Evolutionary conservation across 306 rosid genomes (phyloP).

Genomic region (Parietaria judaica): DNA sequence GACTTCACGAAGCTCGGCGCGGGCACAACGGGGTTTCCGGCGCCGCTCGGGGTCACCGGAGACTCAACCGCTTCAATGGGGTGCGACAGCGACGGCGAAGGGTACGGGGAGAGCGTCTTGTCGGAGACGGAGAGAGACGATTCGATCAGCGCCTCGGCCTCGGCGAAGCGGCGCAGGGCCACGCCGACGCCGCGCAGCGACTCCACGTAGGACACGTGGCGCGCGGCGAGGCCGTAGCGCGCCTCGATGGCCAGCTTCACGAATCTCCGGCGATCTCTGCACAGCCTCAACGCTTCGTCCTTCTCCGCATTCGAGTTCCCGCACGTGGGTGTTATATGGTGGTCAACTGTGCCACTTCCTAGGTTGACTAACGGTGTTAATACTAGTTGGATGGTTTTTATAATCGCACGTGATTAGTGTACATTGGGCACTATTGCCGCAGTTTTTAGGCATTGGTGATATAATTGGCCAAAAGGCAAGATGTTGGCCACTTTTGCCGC

Average conservation of each 20-base stretch:
- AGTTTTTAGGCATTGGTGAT: no score
- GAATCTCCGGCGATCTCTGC: slow-evolving; percentile 68
- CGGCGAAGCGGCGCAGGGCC: slow-evolving; percentile 75
- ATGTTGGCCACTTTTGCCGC: no score
- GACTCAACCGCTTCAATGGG: slow-evolving; percentile 59
- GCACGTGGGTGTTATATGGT: no score
- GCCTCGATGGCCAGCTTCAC: slow-evolving; percentile 82
- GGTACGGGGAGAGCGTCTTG: slow-evolving; percentile 80
- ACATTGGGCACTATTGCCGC: no score
- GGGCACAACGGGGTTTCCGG: slow-evolving; percentile 32
- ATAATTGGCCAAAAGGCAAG: no score
- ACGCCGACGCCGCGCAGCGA: slow-evolving; percentile 70
- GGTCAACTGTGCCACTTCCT: no score
- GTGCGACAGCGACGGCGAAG: slow-evolving; percentile 70
- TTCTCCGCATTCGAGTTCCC: slow-evolving; percentile 66
- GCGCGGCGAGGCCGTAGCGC: slow-evolving; percentile 74
- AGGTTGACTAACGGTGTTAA: no score
- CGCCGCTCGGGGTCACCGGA: slow-evolving; percentile 35
- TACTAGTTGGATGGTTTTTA: no score
- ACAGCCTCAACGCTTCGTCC: slow-evolving; percentile 63
- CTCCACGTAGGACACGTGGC: slow-evolving; percentile 68
- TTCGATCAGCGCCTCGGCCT: slow-evolving; percentile 68
- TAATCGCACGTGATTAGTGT: no score
- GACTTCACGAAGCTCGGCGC: slow-evolving; percentile 17
- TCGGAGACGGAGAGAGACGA: slow-evolving; percentile 73